Evolutionary conservation across 441 rosid genomes (phyloP), one percentile per base, ranked within the genome.

Genomic region (Capsella rubella): DNA sequence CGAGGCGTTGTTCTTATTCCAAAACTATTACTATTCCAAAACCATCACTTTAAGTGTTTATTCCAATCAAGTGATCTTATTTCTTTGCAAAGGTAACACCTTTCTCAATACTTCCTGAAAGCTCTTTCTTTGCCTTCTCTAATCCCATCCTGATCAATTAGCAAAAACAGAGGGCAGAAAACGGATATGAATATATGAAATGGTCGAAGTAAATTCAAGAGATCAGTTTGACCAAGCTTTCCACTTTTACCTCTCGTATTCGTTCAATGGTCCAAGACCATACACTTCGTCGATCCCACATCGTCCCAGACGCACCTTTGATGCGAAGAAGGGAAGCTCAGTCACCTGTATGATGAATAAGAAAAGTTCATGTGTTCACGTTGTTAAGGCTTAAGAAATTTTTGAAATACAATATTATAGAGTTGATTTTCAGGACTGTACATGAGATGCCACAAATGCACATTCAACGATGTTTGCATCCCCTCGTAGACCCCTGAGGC

Each of bases 311-410:
- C 86, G 82, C 61, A 92, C 92, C 76, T 90, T 95, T 46, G 96
- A 82, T 52, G 97, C 96, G 8, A 95, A 95, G 88, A 87, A 92
- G 13, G 99, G 97, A 50, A 92, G 97, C 74, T 95, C 99, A n/a
- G 99, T 92, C 59, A 92, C 97, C 98, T 95, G 49, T 39, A 12
- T 34, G 2, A 37, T 64, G 59, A 54, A 39, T 11, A 14, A 43
- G 32, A 72, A 21, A 57, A 29, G 54, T 2, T 31, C 25, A 32
- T 1, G 29, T 1, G 11, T 57, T 21, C 5, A 51, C 11, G 4
- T 39, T 0, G 39, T 34, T 13, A 45, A 34, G 5, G 43, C n/a
- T 28, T 60, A 4, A 35, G 13, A 32, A 18, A 29, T 9, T 4
- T 28, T 2, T 10, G n/a, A 18, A 0, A 18, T 51, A 14, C 3